Evolutionary conservation across 306 rosid species (phyloP), one percentile per base, ranked within the genome.

Genomic region (Vigna unguiculata): DNA sequence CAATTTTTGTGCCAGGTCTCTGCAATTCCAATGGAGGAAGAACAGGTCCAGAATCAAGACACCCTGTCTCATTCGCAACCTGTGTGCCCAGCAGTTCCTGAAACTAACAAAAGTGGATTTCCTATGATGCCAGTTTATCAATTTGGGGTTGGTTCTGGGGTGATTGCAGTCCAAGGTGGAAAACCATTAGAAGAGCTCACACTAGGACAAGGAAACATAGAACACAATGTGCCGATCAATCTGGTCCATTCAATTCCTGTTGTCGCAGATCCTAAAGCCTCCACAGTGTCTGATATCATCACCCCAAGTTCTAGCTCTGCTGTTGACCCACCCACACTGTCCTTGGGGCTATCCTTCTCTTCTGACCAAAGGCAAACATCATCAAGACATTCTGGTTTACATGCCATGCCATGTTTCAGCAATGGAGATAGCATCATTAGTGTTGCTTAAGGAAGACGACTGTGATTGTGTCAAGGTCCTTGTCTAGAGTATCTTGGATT

Each of bases 291-390:
- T 2, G 85, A 84, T 72, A 64, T 79, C 36, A 81, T 77, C 24
- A 79, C 80, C 75, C 68, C 85, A 55, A 83, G 85, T 64, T 80
- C 77, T 48, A 88, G 81, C 51, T 75, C 91, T 20, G 13, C 86
- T 2, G 62, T 73, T 34, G 97, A 90, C 38, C 75, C 89, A 3
- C 88, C 91, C 17, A 61, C 84, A n/a, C 86, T 95, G 36, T 86
- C 96, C 53, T 97, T 95, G 16, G 88, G 91, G 34, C 86, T 96
- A 49, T 87, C 97, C 72, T 86, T 92, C 87, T 85, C 90, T 16
- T 81, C 91, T 45, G 89, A 88, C 74, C 88, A 87, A 3, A 82
- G 87, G 71, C 96, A 84, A 12, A 72, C 87, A 25, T 72, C 93
- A 7, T 78, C 93, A 52, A 88, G 90, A 84, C 96, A 75, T 67